Evolutionary conservation across 768 basidiomycete species (phyloP), one percentile per base, ranked within the genome.

Genomic region (Auricularia sp.): DNA sequence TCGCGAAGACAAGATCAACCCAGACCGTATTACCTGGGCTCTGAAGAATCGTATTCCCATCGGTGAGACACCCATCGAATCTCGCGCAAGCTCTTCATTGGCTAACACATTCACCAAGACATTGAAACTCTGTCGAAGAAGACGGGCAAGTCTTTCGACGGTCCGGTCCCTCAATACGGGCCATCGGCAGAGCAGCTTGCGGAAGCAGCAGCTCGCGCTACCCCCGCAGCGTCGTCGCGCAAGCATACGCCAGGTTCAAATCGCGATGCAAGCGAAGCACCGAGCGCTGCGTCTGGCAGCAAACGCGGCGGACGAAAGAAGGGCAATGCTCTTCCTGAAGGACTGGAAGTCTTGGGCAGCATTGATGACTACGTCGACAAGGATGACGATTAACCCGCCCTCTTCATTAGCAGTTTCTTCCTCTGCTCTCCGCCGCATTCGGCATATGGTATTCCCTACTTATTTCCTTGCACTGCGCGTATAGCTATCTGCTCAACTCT

Each of bases 1-100:
- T 70, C 81, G 86, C 0, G 94, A 96, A 73, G 93, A 94, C 73
- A 90, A 83, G 76, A 85, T 83, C 72, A 88, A 94, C 72, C 81
- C 85, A 35, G 81, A 80, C n/a, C 80, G 87, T 59, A 89, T 96
- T 65, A 88, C 86, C 66, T 79, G 83, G 67, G 89, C 86, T 71
- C 75, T 95, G n/a, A 84, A 84, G 65, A 86, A 89, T 69, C 83
- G 85, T 67, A 80, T 83, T 54, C 90, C 91, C 63, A 89, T 90
- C 67, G 90, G 90, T 90, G 70, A 68, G 83, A 77, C 14, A 14
- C 29, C 33, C 34, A 51, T 34, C 1, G 4, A n/a, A 14, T 29
- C 29, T 29, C 29, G 56, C 56, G 14, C 56, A 1, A 18, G 2
- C 33, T 2, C 34, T 24, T 29, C 54, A 14, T 29, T 35, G 5